Evolutionary conservation across 352 stramenopile genomes (phyloP), one percentile per base, ranked within the genome.

Genomic region (Phytophthora colocasiae): DNA sequence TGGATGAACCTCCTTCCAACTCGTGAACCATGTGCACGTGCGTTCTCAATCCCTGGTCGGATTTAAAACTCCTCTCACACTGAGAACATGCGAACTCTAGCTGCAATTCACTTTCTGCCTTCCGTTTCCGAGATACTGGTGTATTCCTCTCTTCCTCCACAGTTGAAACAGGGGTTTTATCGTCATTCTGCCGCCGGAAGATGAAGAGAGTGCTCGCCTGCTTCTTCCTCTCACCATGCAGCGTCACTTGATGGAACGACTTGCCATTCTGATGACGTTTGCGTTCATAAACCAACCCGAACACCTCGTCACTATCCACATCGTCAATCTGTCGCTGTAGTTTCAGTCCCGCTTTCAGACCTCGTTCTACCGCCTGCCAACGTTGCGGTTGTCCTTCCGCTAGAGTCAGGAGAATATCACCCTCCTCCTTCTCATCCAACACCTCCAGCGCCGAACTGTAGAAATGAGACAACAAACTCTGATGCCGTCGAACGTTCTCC

Each of bases 391-490:
- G 89, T 1, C 85, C 87, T 14, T 87, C 73, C 1, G 89, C 88
- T 17, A 97, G 63, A 29, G 89, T 91, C 40, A 97, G 57, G 32
- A 87, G 73, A 34, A 95, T 75, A 1, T 56, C 72, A 31, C 43
- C 59, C 29, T 56, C 57, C 12, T 72, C 41, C 31, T 43, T 32
- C 6, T 60, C 8, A n/a, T 56, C 39, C 26, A 92, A 55, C 8
- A 94, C 61, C 8, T 79, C 63, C 24, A 81, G 43, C 6, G 81
- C 83, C 6, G 91, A 90, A 51, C 86, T 64, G 66, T 95, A 98
- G 43, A 98, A 96, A 67, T 98, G 95, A 41, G 82, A 92, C 15
- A 98, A 66, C 61, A 98, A 91, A 54, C 85, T 86, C 51, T 82
- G 83, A 79, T 98, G 95, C 6, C 89, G 80, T 51, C 58, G 54